phyloP scores from a whole-genome alignment of 805 yeast species.

The Hanseniaspora thailandica region DNA sequence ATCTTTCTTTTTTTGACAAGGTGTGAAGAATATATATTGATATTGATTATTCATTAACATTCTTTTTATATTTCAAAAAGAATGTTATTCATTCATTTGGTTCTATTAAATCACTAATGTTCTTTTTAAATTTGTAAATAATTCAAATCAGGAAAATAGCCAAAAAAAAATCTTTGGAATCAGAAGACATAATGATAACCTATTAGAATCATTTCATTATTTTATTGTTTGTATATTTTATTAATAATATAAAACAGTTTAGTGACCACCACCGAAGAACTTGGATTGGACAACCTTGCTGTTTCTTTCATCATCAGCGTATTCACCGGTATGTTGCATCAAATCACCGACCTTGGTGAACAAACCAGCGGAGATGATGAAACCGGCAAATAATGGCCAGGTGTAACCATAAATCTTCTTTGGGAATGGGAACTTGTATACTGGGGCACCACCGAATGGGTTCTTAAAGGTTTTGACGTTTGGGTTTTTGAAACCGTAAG shows the following conservation, averaged over 20 bases:
- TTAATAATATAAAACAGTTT: not conserved
- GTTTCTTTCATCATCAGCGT: slow-evolving; percentile 10
- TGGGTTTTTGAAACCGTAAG: slow-evolving; percentile 14
- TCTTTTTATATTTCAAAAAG: no score
- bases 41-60: not conserved
- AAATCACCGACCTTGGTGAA: slow-evolving; percentile 12
- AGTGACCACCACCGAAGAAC: slow-evolving; percentile 15
- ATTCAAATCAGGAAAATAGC: not conserved
- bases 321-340: slow-evolving; percentile 15
- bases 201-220: slow-evolving; percentile 6
- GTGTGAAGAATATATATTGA: not conserved
- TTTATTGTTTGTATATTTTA: not conserved
- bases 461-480: slow-evolving; percentile 13
- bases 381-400: slow-evolving; percentile 15
- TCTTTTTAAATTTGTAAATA: not conserved
- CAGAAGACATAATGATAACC: not conserved
- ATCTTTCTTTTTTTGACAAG: not conserved
- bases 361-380: slow-evolving; percentile 10
- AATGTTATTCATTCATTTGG: not conserved
- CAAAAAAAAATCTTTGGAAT: not conserved
- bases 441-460: slow-evolving; percentile 15
- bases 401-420: slow-evolving; percentile 9
- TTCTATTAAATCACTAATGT: not conserved
- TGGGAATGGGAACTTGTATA: slow-evolving; percentile 15
- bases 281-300: slow-evolving; percentile 14